phyloP scores from a whole-genome alignment of 345 rosid genomes.

The Eutrema yunnanense region DNA sequence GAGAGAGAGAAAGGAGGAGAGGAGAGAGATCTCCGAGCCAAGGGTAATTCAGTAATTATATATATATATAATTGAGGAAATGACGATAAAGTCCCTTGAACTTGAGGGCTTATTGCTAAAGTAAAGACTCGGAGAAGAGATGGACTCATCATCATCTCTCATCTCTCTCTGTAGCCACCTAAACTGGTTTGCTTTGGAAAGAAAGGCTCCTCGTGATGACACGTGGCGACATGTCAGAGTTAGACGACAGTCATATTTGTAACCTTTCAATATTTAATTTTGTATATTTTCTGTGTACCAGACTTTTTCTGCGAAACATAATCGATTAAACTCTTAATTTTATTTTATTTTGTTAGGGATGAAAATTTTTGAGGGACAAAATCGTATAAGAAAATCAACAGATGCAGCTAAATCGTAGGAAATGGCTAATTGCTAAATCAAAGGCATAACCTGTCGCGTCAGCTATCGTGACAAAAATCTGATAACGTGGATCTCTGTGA shows the following conservation, averaged over 20 bases:
- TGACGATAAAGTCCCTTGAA: constrained; percentile 17
- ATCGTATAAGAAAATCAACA: not conserved
- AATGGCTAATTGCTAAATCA: constrained; percentile 8
- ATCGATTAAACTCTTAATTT: not conserved
- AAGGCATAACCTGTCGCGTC: constrained; percentile 16
- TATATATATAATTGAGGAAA: rapidly evolving
- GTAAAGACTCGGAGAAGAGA: constrained; percentile 22
- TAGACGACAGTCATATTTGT: not conserved
- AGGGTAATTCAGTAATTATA: not conserved
- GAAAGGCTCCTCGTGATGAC: not conserved
- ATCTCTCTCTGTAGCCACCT: not conserved
- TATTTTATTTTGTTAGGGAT: not conserved
- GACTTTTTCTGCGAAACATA: not conserved
- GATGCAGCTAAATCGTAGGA: constrained; percentile 18
- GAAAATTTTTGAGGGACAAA: constrained; percentile 7
- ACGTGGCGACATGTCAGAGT: constrained; percentile 6
- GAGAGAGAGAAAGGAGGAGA: not conserved
- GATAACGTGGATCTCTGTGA: not conserved
- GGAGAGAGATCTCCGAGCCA: constrained; percentile 2
- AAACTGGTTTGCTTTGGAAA: not conserved
- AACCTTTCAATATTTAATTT: not conserved
- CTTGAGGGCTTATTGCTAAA: not conserved
- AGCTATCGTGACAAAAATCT: constrained; percentile 17
- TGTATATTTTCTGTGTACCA: not conserved
- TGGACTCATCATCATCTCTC: not conserved